A percentile compares a stretch with the other conserved stretches of the same genome.
Evolutionary conservation across 345 rosid species (phyloP).

Genomic region (Euclidium syriacum): DNA sequence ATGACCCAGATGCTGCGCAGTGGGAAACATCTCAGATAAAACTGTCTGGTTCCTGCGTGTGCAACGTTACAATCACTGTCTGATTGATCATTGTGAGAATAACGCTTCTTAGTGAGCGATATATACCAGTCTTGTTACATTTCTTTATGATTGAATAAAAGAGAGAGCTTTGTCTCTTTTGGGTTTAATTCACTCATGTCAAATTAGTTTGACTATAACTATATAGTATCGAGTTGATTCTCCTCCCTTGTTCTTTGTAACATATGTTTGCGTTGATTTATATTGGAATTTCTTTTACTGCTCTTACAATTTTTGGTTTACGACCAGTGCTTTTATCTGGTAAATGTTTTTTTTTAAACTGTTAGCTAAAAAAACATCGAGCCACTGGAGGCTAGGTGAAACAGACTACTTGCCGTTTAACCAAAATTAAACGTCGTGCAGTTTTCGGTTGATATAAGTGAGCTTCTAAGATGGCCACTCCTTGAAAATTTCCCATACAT

Average conservation of each 20-base stretch:
- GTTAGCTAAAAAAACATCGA: no score
- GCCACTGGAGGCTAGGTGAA: no score
- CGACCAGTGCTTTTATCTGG: no score
- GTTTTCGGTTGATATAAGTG: no score
- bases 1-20: conserved; percentile 69
- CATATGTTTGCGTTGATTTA: conserved; percentile 14
- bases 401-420: no score
- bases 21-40: conserved; percentile 69
- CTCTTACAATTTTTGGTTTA: no score
- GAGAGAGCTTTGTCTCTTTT: conserved; percentile 11
- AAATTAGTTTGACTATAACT: neutral
- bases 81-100: conserved; percentile 25
- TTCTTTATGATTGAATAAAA: neutral
- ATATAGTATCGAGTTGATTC: neutral
- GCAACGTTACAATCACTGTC: conserved; percentile 69
- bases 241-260: conserved; percentile 10
- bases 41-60: conserved; percentile 65
- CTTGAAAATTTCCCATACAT: no score
- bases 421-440: no score
- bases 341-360: no score
- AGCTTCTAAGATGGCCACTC: no score
- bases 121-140: conserved; percentile 10
- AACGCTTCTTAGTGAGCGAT: neutral
- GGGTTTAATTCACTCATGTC: neutral
- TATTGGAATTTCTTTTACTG: neutral